phyloP scores from a whole-genome alignment of 2,329 filamentous ascomycete species.

The Scedosporium aurantiacum region DNA sequence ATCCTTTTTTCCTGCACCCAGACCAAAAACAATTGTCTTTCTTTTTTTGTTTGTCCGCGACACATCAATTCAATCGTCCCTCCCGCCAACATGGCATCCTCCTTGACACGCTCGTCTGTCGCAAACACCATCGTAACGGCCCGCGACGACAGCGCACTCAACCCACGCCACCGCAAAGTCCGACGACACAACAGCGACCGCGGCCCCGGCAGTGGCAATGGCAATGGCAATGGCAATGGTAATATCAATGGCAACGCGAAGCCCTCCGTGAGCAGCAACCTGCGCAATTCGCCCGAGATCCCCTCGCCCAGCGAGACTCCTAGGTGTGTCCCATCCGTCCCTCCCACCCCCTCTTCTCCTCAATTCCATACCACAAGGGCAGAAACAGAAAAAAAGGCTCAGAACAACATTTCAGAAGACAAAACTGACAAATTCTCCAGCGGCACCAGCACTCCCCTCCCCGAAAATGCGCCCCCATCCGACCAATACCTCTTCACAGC shows the following conservation, averaged over 20 bases:
- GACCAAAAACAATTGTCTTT: no score
- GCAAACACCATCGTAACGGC: no score
- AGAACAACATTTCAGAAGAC: no score
- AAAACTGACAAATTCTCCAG: slow-evolving; percentile 28
- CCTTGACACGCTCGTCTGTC: no score
- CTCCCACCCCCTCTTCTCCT: not conserved
- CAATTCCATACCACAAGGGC: not conserved
- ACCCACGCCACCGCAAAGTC: no score
- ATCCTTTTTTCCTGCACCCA: no score
- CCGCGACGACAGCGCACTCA: no score
- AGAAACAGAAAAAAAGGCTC: no score
- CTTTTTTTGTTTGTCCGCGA: no score
- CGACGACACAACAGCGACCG: not conserved
- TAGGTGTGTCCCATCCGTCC: not conserved
- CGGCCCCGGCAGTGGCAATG: not conserved
- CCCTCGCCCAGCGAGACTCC: not conserved
- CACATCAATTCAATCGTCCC: no score
- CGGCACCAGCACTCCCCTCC: slow-evolving; percentile 71
- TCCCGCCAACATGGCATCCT: no score
- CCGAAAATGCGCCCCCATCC: slow-evolving; percentile 87
- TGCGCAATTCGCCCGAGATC: slow-evolving; percentile 3
- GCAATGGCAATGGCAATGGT: not conserved
- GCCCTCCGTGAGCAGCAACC: not conserved
- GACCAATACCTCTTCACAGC: slow-evolving; percentile 75
- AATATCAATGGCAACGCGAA: not conserved